phyloP scores from a whole-genome alignment of 2,329 filamentous ascomycete species.

The Diaporthe citriasiana region DNA sequence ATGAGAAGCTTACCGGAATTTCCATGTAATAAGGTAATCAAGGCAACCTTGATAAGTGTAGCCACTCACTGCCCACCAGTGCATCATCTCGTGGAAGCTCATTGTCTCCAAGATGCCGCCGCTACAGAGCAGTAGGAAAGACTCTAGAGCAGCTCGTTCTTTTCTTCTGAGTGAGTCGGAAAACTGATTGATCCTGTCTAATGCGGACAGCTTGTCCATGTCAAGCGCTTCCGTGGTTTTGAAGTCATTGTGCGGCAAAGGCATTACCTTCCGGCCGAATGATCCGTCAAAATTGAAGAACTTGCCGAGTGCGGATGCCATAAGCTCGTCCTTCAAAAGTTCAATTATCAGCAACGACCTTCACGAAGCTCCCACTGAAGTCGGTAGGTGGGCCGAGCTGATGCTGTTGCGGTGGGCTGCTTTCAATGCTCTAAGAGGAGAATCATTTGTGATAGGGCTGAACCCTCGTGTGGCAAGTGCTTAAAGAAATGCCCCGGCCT shows the following conservation, averaged over 20 bases:
- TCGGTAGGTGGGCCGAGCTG: background rate
- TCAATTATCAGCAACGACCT: background rate
- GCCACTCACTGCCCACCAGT: slow-evolving; percentile 61
- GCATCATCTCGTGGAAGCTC: slow-evolving; percentile 62
- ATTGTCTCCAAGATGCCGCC: slow-evolving; percentile 58
- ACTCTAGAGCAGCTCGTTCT: background rate
- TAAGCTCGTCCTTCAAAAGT: background rate
- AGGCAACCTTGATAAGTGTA: slow-evolving; percentile 58
- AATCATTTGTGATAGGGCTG: background rate
- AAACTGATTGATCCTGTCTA: slow-evolving; percentile 5
- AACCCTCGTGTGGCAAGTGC: slow-evolving; percentile 15
- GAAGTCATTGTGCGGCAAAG: slow-evolving; percentile 4
- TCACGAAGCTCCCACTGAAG: too few relatives aligned
- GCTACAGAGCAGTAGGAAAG: slow-evolving; percentile 58
- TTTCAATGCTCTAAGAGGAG: slow-evolving; percentile 22
- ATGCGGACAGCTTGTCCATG: background rate
- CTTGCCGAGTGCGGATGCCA: background rate
- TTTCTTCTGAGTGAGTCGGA: background rate
- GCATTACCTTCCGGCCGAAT: slow-evolving; percentile 1
- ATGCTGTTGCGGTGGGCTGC: background rate
- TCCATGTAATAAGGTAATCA: slow-evolving; percentile 52
- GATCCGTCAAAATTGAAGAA: slow-evolving; percentile 5
- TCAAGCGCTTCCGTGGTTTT: background rate
- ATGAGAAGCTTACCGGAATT: background rate
- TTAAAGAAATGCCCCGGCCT: slow-evolving; percentile 15